Conservation (phyloP, 306 rosid genomes). For the Cucumis cinereus region DNA sequence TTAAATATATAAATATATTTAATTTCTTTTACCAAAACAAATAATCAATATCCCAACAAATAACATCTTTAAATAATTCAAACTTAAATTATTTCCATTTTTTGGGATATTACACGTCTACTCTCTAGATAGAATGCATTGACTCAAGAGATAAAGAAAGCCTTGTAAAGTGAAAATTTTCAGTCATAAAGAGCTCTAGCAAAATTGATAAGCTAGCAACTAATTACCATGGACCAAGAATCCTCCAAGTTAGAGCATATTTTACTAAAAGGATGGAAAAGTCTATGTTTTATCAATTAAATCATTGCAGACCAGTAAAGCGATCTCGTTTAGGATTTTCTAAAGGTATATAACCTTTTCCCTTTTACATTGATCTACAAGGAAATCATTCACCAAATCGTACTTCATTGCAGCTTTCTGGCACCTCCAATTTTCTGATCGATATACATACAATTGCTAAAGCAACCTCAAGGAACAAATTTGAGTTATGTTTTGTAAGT, state of each 20-base stretch:
- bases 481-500: too few species aligned
- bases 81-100: too few species aligned
- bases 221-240: not conserved
- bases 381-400: not conserved
- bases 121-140: not conserved
- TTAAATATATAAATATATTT: too few species aligned
- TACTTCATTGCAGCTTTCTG: too few species aligned
- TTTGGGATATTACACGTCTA: too few species aligned
- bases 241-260: not conserved
- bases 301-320: not conserved
- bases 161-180: not conserved
- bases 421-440: too few species aligned
- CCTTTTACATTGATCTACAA: not conserved
- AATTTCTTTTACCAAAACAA: too few species aligned
- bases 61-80: too few species aligned
- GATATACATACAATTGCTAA: too few species aligned
- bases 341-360: not conserved
- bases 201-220: not conserved
- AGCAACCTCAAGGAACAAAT: too few species aligned
- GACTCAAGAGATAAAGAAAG: not conserved
- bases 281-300: not conserved
- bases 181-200: not conserved
- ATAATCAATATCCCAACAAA: too few species aligned
- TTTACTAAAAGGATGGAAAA: not conserved
- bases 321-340: not conserved